These are phyloP conservation scores for Talaromyces stipitatus DNA, from an alignment of 495 filamentous ascomycete species.

Conservation along the genomic window DNA sequence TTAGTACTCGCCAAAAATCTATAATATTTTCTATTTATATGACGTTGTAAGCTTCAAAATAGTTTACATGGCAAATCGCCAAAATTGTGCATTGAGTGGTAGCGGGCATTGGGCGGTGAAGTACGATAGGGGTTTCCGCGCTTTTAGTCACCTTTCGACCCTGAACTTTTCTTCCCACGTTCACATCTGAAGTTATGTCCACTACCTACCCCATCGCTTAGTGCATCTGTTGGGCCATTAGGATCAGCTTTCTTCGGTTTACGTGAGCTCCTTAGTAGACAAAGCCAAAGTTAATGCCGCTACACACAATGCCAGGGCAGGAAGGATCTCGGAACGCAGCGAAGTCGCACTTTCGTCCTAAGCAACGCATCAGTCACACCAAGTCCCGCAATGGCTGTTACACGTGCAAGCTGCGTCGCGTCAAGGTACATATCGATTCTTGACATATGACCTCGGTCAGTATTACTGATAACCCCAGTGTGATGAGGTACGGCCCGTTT, in stretches of 20 bases:
- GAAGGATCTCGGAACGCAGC: neutral
- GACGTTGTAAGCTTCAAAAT: too few species aligned
- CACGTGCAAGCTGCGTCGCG: constrained; percentile 18
- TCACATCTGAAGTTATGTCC: neutral
- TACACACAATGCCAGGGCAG: neutral
- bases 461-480: constrained; percentile 11
- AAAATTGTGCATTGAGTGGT: too few species aligned
- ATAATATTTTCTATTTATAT: too few species aligned
- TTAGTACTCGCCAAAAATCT: too few species aligned
- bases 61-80: too few species aligned
- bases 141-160: neutral
- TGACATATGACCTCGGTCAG: neutral
- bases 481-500: constrained; percentile 18
- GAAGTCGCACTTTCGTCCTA: neutral
- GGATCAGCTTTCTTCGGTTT: neutral
- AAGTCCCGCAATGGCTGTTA: constrained; percentile 20
- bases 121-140: neutral
- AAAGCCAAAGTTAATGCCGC: neutral
- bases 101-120: too few species aligned
- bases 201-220: neutral
- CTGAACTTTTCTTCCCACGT: neutral
- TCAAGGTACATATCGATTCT: constrained; percentile 13
- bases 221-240: too few species aligned
- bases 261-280: neutral
- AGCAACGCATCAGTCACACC: neutral